A percentile compares a stretch with the other conserved stretches of the same genome.
Evolutionary conservation across 2,329 filamentous ascomycete genomes (phyloP).

Genomic region (Cadophora sp.): DNA sequence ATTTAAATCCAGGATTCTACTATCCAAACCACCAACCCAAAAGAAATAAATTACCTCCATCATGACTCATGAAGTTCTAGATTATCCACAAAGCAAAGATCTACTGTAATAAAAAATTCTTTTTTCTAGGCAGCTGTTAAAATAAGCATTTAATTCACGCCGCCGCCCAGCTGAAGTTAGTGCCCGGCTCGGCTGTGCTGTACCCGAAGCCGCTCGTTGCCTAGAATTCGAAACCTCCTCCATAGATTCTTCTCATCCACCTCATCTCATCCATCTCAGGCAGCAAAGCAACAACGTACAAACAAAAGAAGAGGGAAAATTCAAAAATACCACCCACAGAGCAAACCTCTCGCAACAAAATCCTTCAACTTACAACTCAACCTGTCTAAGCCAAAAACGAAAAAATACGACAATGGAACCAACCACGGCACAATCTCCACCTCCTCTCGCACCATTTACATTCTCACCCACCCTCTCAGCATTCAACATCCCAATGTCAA

Average conservation of each 20-base stretch:
- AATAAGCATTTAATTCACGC: background rate
- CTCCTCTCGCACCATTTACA: conserved; percentile 1
- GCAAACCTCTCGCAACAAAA: background rate
- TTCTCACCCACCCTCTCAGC: conserved; percentile 4
- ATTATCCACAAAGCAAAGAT: too few relatives aligned
- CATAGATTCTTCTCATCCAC: background rate
- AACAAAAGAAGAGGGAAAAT: background rate
- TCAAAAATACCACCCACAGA: background rate
- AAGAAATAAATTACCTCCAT: too few relatives aligned
- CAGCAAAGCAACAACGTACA: background rate
- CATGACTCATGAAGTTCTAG: too few relatives aligned
- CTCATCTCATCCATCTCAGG: background rate
- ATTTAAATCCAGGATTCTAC: too few relatives aligned
- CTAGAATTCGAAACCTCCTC: background rate
- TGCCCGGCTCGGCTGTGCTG: background rate
- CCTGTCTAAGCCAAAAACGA: too few relatives aligned
- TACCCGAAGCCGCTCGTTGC: conserved; percentile 5
- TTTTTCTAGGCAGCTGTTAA: background rate
- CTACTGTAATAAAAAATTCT: background rate
- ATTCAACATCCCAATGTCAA: background rate
- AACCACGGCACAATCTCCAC: background rate
- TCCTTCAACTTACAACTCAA: background rate
- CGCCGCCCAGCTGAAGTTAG: background rate
- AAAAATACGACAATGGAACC: too few relatives aligned
- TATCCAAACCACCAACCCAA: too few relatives aligned